Evolutionary conservation across 257 asterid species (phyloP), one percentile per base, ranked within the genome.

Genomic region (Solanum stenotomum): DNA sequence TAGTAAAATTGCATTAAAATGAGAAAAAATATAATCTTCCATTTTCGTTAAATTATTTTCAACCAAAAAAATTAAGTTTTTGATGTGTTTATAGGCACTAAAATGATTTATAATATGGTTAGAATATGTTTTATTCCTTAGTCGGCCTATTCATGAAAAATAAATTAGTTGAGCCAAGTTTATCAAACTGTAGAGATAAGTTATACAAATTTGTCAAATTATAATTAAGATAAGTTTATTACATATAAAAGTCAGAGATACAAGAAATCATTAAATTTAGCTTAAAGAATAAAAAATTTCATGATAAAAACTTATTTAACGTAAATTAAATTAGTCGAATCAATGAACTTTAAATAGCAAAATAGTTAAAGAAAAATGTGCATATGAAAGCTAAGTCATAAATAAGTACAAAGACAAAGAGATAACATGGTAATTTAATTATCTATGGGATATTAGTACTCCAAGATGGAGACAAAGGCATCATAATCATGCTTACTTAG

Each of bases 251-350:
- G 29, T 23, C 1, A 22, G 6, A 61, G 2, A 2, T 49, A 49
- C 0, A 14, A 49, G 1, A 49, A 49, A 49, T 49, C 0, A 49
- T 49, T 49, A 2, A 2, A 49, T 49, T 49, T 1, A 0, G 0
- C 22, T 14, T 49, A 49, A 49, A 49, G 0, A 49, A 49, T 49
- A 1, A 49, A 49, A 14, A 49, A 49, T 0, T 1, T 14, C 3
- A 49, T 49, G 59, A 5, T 14, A 14, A 49, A 0, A 49, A 49
- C 3, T 5, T 49, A 14, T 0, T 15, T 49, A 3, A 15, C 59
- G 22, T 49, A 49, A 14, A 15, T 49, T 49, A 22, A 25, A 25
- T 70, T 29, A 29, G 1, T 70, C 0, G 1, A 31, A 70, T 29
- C 0, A 29, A 3, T 29, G 0, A 14, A 68, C 18, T 68, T 68